Conservation (phyloP, 1,139 yeast genomes). For the Debaryomyces psychrophilus region DNA sequence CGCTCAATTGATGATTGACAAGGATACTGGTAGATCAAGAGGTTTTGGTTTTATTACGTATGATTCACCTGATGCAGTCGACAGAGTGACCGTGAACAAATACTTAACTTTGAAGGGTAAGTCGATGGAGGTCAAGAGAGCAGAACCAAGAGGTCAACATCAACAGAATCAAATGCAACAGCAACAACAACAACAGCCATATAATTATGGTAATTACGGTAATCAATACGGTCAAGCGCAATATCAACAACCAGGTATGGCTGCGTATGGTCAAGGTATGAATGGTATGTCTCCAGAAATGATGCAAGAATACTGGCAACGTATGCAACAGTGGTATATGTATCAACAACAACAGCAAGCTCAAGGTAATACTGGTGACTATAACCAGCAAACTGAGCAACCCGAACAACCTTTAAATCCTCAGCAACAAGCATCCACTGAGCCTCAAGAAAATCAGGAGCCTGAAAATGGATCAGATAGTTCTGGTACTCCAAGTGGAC, state of each 20-base stretch:
- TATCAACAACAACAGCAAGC: conserved; percentile 49
- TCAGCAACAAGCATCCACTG: conserved; percentile 51
- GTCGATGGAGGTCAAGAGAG: conserved; percentile 94
- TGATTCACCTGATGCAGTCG: conserved; percentile 95
- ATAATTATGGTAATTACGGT: conserved; percentile 25
- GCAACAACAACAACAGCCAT: conserved; percentile 43
- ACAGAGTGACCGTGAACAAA: conserved; percentile 82
- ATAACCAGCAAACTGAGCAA: conserved; percentile 44
- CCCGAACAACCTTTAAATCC: conserved; percentile 58
- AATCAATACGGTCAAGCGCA: conserved; percentile 45
- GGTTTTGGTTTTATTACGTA: conserved; percentile 98
- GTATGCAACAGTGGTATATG: conserved; percentile 80
- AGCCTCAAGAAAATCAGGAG: conserved; percentile 14
- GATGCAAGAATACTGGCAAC: conserved; percentile 87
- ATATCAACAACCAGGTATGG: conserved; percentile 28
- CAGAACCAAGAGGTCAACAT: conserved; percentile 83
- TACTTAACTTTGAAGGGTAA: conserved; percentile 84
- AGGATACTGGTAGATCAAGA: conserved; percentile 96
- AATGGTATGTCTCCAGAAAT: conserved; percentile 76
- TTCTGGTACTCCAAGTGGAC: conserved; percentile 25
- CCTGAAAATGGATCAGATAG: conserved; percentile 17
- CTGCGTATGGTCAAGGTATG: conserved; percentile 34
- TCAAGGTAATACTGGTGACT: conserved; percentile 18
- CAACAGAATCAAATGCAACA: conserved; percentile 42
- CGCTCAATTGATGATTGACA: conserved; percentile 97